phyloP scores from a whole-genome alignment of 768 basidiomycete genomes.

The Kwoniella newhampshirensis region DNA sequence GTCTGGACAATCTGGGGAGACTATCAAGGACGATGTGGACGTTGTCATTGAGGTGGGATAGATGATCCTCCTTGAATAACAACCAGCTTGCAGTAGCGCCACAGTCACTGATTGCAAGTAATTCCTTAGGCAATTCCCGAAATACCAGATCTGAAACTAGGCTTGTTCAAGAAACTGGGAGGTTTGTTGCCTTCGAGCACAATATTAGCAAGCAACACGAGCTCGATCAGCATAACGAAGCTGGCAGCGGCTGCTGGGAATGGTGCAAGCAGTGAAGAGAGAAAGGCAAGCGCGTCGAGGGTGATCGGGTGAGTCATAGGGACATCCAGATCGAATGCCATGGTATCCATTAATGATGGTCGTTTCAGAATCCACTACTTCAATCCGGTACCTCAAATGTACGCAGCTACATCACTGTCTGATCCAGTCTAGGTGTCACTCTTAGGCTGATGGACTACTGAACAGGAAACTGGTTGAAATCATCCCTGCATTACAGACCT shows the following conservation, averaged over 20 bases:
- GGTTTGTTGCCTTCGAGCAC: slow-evolving; percentile 67
- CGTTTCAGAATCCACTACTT: slow-evolving; percentile 83
- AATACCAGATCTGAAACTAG: slow-evolving; percentile 71
- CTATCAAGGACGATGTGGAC: slow-evolving; percentile 73
- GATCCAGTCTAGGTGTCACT: too few relatives aligned
- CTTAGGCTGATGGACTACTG: too few relatives aligned
- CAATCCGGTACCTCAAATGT: slow-evolving; percentile 97
- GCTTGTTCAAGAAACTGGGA: slow-evolving; percentile 71
- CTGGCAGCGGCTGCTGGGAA: slow-evolving; percentile 80
- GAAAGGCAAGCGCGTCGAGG: slow-evolving; percentile 65
- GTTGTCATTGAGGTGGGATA: slow-evolving; percentile 82
- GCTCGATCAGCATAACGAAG: slow-evolving; percentile 91
- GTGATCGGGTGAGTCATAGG: slow-evolving; percentile 62
- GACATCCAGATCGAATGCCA: not conserved
- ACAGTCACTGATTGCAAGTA: not conserved
- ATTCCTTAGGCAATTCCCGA: slow-evolving; percentile 76
- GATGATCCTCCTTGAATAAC: not conserved
- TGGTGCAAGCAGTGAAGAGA: slow-evolving; percentile 58
- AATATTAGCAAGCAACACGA: slow-evolving; percentile 89
- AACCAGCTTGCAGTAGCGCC: too few relatives aligned
- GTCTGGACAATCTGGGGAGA: slow-evolving; percentile 57
- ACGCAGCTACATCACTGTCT: slow-evolving; percentile 32
- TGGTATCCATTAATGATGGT: not conserved
- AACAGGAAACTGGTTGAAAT: slow-evolving; percentile 87
- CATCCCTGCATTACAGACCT: slow-evolving; percentile 89